phyloP scores from a whole-genome alignment of 768 basidiomycete species.

The Lentinula sp. region DNA sequence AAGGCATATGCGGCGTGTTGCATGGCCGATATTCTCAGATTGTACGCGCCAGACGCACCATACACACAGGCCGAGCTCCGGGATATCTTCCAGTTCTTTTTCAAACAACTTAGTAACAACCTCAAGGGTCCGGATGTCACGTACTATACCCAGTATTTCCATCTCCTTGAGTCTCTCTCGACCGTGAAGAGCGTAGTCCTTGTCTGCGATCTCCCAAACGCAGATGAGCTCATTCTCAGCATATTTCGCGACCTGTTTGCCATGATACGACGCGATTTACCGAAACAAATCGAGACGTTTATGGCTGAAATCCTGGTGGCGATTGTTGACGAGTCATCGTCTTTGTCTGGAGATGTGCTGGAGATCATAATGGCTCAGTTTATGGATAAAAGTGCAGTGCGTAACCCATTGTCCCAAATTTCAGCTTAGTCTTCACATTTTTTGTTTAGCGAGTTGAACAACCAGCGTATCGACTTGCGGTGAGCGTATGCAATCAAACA shows the following conservation, averaged over 20 bases:
- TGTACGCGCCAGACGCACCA: slow-evolving; percentile 96
- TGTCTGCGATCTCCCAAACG: slow-evolving; percentile 84
- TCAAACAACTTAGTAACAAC: slow-evolving; percentile 71
- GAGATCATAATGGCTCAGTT: slow-evolving; percentile 85
- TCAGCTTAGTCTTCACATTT: slow-evolving; percentile 3
- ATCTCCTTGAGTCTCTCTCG: slow-evolving; percentile 88
- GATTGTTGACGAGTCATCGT: slow-evolving; percentile 79
- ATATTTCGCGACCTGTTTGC: slow-evolving; percentile 82
- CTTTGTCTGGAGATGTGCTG: slow-evolving; percentile 73
- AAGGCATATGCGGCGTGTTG: slow-evolving; percentile 95
- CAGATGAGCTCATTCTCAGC: slow-evolving; percentile 78
- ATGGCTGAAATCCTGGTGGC: slow-evolving; percentile 89
- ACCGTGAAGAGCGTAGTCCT: slow-evolving; percentile 94
- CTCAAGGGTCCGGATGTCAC: slow-evolving; percentile 74
- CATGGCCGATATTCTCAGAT: slow-evolving; percentile 85
- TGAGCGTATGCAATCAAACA: slow-evolving; percentile 78
- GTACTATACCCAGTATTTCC: slow-evolving; percentile 91
- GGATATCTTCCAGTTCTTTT: slow-evolving; percentile 97
- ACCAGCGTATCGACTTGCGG: slow-evolving; percentile 75
- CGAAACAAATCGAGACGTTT: slow-evolving; percentile 80
- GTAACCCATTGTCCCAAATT: slow-evolving; percentile 18
- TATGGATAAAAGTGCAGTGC: slow-evolving; percentile 66
- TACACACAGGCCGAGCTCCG: slow-evolving; percentile 84
- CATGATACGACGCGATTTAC: slow-evolving; percentile 63
- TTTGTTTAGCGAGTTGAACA: slow-evolving; percentile 55